Conservation (phyloP, 1,284 basidiomycete genomes). For the Ganoderma lingzhi region DNA sequence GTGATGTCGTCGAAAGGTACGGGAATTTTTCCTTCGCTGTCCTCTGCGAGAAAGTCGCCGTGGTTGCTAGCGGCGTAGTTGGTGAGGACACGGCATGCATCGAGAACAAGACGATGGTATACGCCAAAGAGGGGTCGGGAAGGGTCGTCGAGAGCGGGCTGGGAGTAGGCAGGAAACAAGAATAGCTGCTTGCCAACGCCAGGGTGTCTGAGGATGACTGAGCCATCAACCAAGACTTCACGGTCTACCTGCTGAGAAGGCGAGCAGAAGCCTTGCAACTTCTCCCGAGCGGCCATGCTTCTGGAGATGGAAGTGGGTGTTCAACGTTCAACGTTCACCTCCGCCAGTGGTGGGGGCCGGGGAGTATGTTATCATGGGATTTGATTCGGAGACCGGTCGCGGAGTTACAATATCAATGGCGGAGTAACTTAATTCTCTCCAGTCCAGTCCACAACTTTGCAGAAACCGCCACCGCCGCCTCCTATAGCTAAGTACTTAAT, state of each 20-base stretch:
- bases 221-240: not conserved
- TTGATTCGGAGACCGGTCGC: no score
- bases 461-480: no score
- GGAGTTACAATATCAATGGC: no score
- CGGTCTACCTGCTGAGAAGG: not conserved
- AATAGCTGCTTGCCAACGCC: not conserved
- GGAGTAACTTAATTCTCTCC: no score
- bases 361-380: no score
- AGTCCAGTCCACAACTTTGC: no score
- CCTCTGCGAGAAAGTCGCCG: not conserved
- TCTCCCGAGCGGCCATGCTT: not conserved
- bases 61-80: not conserved
- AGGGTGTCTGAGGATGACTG: not conserved
- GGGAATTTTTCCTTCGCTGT: not conserved
- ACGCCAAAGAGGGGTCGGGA: not conserved
- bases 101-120: not conserved
- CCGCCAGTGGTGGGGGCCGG: no score
- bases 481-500: no score
- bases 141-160: not conserved
- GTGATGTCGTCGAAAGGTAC: not conserved
- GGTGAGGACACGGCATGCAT: constrained; percentile 1
- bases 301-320: no score
- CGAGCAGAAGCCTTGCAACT: not conserved
- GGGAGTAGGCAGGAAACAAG: not conserved
- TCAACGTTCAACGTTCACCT: no score